These are phyloP conservation scores for Sideroxylon spinosum DNA, from an alignment of 179 eudicot species.

Conservation along the genomic window DNA sequence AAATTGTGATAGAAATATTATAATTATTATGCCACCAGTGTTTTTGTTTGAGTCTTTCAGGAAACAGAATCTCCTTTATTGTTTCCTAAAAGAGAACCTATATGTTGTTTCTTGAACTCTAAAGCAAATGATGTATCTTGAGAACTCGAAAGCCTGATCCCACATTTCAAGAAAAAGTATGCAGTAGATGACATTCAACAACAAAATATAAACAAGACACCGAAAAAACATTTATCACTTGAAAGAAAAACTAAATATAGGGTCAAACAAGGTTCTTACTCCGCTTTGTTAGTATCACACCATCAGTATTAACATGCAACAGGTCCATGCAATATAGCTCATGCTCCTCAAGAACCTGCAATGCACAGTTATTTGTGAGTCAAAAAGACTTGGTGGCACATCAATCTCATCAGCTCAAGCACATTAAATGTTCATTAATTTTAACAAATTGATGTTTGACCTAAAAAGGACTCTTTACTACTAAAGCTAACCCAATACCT, in stretches of 20 bases:
- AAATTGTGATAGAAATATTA: no score
- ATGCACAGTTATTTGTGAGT: background rate
- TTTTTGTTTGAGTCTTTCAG: no score
- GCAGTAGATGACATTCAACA: background rate
- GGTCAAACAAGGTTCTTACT: slow-evolving; percentile 45
- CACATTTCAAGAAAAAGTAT: background rate
- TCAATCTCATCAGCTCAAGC: background rate
- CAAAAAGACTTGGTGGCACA: background rate
- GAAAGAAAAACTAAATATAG: background rate
- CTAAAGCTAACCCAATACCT: slow-evolving; percentile 42
- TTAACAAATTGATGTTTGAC: background rate
- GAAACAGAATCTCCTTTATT: no score
- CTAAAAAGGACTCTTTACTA: background rate
- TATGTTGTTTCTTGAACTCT: no score
- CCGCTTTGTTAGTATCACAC: slow-evolving; percentile 64
- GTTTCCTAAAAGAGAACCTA: no score
- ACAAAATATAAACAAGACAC: background rate
- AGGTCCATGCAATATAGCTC: slow-evolving; percentile 75
- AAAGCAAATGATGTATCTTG: no score
- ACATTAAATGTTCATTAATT: background rate
- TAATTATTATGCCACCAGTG: no score
- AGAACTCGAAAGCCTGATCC: background rate
- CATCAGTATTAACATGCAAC: slow-evolving; percentile 78
- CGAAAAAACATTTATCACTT: no score
- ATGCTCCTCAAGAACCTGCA: slow-evolving; percentile 89